Evolutionary conservation across 805 yeast genomes (phyloP).

Genomic region (Ogataea trehalophila): DNA sequence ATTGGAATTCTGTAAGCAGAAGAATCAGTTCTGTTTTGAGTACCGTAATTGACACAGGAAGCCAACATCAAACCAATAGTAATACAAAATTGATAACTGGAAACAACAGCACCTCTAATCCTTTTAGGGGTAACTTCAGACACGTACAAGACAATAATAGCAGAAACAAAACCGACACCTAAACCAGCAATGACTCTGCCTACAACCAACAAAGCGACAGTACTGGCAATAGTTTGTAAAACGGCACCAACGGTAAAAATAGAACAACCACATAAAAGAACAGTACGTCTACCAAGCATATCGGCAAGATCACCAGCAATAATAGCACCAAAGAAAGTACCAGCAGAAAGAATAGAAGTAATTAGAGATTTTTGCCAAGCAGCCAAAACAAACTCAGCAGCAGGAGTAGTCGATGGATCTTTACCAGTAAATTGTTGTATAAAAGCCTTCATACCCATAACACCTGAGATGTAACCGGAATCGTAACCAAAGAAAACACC

Average conservation of each 20-base stretch:
- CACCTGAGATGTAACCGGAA: constrained; percentile 45
- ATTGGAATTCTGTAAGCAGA: constrained; percentile 33
- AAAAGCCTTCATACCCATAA: constrained; percentile 55
- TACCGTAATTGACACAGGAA: constrained; percentile 35
- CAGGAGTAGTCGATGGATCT: constrained; percentile 13
- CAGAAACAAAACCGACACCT: constrained; percentile 34
- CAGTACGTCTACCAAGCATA: constrained; percentile 35
- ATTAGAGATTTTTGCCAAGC: constrained; percentile 40
- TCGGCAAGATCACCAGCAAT: constrained; percentile 49
- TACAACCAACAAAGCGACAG: constrained; percentile 26
- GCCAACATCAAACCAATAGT: constrained; percentile 29
- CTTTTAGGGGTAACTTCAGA: constrained; percentile 31
- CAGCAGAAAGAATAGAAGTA: constrained; percentile 70
- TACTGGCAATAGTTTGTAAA: constrained; percentile 20
- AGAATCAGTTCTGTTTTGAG: constrained; percentile 26
- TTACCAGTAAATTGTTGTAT: constrained; percentile 26
- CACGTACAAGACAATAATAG: constrained; percentile 33
- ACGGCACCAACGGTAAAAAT: constrained; percentile 32
- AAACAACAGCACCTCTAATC: constrained; percentile 28
- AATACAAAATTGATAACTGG: constrained; percentile 28
- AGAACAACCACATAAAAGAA: constrained; percentile 33
- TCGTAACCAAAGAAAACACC: constrained; percentile 67
- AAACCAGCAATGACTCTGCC: constrained; percentile 32
- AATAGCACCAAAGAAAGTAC: constrained; percentile 67
- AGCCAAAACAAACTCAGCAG: constrained; percentile 17